Evolutionary conservation across 208 protist genomes (phyloP).

Genomic region (Leishmania tarentolae): DNA sequence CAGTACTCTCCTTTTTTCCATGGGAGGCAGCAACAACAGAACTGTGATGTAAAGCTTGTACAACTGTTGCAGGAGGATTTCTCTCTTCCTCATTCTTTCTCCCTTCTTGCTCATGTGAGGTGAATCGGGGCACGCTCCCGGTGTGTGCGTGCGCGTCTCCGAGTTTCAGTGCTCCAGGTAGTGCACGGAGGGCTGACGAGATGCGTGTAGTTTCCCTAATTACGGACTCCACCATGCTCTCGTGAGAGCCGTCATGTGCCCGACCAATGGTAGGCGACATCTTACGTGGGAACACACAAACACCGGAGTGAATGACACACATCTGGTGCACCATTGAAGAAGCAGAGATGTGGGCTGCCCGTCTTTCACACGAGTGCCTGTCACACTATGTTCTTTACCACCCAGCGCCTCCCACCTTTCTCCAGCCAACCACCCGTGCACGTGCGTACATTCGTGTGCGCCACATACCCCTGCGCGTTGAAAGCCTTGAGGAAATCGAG

Average conservation of each 20-base stretch:
- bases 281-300: not conserved
- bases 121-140: not conserved
- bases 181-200: not conserved
- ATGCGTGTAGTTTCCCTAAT: not conserved
- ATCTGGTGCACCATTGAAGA: not conserved
- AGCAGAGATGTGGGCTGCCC: not conserved
- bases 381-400: not conserved
- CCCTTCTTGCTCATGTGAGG: not conserved
- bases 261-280: not conserved
- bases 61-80: not conserved
- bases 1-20: not conserved
- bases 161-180: not conserved
- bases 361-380: not conserved
- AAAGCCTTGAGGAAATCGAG: not conserved
- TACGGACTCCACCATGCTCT: not conserved
- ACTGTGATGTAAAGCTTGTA: slow-evolving; percentile 8
- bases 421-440: not conserved
- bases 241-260: not conserved
- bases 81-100: slow-evolving; percentile 11
- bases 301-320: not conserved
- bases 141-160: not conserved
- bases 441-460: not conserved
- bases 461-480: not conserved
- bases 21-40: not conserved
- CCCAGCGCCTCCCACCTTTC: not conserved